These are phyloP conservation scores for Lichtheimia corymbifera DNA, from an alignment of 371 early-diverging fungal genomes.

Conservation along the genomic window DNA sequence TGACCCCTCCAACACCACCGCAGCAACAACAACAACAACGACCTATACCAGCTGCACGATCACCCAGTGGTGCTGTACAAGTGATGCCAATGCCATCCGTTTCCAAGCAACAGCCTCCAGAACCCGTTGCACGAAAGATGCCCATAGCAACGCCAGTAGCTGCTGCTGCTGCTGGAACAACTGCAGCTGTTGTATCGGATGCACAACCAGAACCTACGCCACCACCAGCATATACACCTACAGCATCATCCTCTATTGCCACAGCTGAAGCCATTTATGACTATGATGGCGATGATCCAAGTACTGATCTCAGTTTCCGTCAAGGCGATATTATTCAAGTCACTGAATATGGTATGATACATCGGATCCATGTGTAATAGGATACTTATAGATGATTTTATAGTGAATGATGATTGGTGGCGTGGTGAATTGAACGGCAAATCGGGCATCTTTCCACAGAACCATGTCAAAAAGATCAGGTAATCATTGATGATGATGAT, in stretches of 20 bases:
- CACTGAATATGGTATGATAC: slow-evolving; percentile 45
- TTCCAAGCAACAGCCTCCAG: neutral
- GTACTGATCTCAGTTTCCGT: slow-evolving; percentile 48
- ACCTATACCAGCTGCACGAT: slow-evolving; percentile 8
- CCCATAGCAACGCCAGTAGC: slow-evolving; percentile 1
- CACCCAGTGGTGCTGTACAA: slow-evolving; percentile 5
- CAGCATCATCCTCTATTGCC: slow-evolving; percentile 27
- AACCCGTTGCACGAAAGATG: neutral
- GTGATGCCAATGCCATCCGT: slow-evolving; percentile 18
- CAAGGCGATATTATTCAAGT: slow-evolving; percentile 53
- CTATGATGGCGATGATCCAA: slow-evolving; percentile 48
- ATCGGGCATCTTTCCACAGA: slow-evolving; percentile 53
- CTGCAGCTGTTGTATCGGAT: neutral
- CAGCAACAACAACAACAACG: neutral
- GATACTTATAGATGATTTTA: neutral
- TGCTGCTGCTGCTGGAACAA: slow-evolving; percentile 13
- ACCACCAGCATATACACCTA: slow-evolving; percentile 15
- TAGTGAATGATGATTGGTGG: slow-evolving; percentile 58
- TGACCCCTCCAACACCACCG: slow-evolving; percentile 5
- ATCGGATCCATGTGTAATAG: too few relatives aligned
- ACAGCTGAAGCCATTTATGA: slow-evolving; percentile 48
- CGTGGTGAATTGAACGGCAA: slow-evolving; percentile 43
- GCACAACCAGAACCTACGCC: slow-evolving; percentile 8
- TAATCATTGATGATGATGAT: slow-evolving; percentile 10
- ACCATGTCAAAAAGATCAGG: slow-evolving; percentile 46